Evolutionary conservation across 2,329 filamentous ascomycete species (phyloP).

Genomic region (Pyrenophora teres): DNA sequence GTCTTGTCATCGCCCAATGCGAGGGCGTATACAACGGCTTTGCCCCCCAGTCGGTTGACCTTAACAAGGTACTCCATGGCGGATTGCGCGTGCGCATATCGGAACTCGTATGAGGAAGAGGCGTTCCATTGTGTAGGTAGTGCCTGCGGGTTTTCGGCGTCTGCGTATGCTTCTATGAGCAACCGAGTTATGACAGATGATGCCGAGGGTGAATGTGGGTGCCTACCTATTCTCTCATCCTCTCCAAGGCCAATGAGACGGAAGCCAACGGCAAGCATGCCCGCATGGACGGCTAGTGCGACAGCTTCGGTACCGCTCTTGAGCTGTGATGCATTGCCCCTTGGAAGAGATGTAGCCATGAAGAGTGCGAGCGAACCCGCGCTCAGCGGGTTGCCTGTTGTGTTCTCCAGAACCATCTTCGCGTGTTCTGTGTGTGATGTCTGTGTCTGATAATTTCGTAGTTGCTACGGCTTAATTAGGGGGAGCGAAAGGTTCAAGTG

Average conservation of each 20-base stretch:
- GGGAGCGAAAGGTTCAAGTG: too few relatives aligned
- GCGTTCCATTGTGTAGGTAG: constrained; percentile 83
- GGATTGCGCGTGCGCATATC: constrained; percentile 85
- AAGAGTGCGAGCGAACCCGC: constrained; percentile 49
- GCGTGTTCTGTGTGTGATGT: neutral
- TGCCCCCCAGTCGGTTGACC: constrained; percentile 78
- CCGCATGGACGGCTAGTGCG: constrained; percentile 81
- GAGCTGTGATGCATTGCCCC: constrained; percentile 51
- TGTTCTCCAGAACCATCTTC: constrained; percentile 37
- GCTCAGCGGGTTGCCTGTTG: constrained; percentile 51
- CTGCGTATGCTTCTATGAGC: constrained; percentile 60
- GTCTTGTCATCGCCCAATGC: constrained; percentile 82
- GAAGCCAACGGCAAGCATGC: constrained; percentile 80
- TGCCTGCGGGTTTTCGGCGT: constrained; percentile 60
- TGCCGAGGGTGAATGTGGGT: neutral
- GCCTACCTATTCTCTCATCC: constrained; percentile 72
- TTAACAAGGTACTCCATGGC: constrained; percentile 84
- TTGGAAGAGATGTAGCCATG: constrained; percentile 53
- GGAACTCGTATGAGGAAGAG: constrained; percentile 73
- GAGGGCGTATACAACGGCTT: constrained; percentile 81
- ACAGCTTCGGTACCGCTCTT: constrained; percentile 79
- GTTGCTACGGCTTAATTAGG: neutral
- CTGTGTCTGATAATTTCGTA: neutral
- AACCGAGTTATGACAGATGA: constrained; percentile 27
- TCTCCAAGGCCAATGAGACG: constrained; percentile 82